phyloP scores from a whole-genome alignment of 768 basidiomycete genomes.

The Punctularia strigosozonata region DNA sequence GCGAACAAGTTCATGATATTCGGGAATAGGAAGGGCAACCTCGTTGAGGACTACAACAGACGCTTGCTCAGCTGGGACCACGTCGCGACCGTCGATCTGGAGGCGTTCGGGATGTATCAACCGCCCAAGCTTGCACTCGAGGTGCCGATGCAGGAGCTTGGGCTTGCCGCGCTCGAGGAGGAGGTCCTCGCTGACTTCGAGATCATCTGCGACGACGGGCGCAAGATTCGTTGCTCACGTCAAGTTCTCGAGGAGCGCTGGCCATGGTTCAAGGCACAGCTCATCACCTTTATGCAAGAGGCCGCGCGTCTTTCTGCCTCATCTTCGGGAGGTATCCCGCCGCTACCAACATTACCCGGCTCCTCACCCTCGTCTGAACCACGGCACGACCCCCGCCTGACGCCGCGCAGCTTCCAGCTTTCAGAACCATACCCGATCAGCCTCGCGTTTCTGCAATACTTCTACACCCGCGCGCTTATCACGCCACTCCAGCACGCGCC shows the following conservation, averaged over 20 bases:
- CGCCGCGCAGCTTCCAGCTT: constrained; percentile 66
- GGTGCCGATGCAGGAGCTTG: constrained; percentile 71
- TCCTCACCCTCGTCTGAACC: constrained; percentile 33
- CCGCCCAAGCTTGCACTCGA: constrained; percentile 60
- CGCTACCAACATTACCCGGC: constrained; percentile 51
- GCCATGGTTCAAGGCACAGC: constrained; percentile 87
- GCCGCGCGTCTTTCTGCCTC: no score
- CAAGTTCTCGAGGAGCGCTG: constrained; percentile 83
- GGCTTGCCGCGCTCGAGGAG: constrained; percentile 76
- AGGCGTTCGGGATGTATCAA: constrained; percentile 93
- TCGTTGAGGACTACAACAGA: constrained; percentile 88
- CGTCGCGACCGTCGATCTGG: constrained; percentile 80
- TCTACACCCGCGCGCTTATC: constrained; percentile 77
- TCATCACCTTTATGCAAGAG: constrained; percentile 42
- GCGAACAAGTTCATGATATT: constrained; percentile 83
- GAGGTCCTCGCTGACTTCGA: constrained; percentile 81
- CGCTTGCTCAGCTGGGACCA: constrained; percentile 88
- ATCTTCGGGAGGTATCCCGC: constrained; percentile 50
- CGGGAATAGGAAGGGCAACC: constrained; percentile 78
- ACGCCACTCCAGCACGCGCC: constrained; percentile 90
- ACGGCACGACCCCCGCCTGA: constrained; percentile 67
- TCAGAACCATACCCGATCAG: constrained; percentile 88
- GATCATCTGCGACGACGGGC: constrained; percentile 83
- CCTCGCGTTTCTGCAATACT: constrained; percentile 84
- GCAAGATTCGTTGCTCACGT: constrained; percentile 71